These are phyloP conservation scores for Penicillium longicatenatum DNA, from an alignment of 495 filamentous ascomycete genomes.

Conservation along the genomic window DNA sequence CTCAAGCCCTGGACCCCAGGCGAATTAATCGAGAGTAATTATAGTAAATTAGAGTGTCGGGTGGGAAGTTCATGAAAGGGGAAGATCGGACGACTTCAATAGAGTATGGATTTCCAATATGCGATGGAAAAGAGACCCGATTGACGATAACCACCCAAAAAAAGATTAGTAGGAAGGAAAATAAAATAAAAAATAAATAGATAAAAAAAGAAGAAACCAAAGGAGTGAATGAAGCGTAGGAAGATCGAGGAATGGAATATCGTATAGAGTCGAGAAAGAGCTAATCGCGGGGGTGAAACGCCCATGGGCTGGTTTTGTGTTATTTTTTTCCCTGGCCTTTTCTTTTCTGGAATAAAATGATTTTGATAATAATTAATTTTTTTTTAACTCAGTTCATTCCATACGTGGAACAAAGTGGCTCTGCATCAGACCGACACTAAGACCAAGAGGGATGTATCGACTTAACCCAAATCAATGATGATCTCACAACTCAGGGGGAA, in stretches of 20 bases:
- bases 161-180: slow-evolving; percentile 1
- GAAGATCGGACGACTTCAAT: not conserved
- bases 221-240: slow-evolving; percentile 32
- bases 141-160: slow-evolving; percentile 1
- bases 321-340: slow-evolving; percentile 18
- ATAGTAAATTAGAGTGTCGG: slow-evolving; percentile 25
- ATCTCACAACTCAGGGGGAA: slow-evolving; percentile 29
- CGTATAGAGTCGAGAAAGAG: slow-evolving; percentile 32
- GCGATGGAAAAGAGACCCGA: not conserved
- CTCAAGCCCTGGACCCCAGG: slow-evolving; percentile 7
- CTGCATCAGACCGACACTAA: slow-evolving; percentile 32
- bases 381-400: slow-evolving; percentile 22
- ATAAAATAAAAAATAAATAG: slow-evolving; percentile 9
- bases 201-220: slow-evolving; percentile 30
- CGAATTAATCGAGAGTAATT: slow-evolving; percentile 34
- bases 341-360: slow-evolving; percentile 17
- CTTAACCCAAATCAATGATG: slow-evolving; percentile 27
- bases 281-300: slow-evolving; percentile 47
- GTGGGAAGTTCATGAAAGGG: not conserved
- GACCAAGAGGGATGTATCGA: slow-evolving; percentile 35
- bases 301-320: slow-evolving; percentile 26
- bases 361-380: slow-evolving; percentile 19
- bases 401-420: slow-evolving; percentile 35
- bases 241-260: slow-evolving; percentile 16
- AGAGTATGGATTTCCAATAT: not conserved